Evolutionary conservation across 495 filamentous ascomycete genomes (phyloP).

Genomic region (Neurospora africana): DNA sequence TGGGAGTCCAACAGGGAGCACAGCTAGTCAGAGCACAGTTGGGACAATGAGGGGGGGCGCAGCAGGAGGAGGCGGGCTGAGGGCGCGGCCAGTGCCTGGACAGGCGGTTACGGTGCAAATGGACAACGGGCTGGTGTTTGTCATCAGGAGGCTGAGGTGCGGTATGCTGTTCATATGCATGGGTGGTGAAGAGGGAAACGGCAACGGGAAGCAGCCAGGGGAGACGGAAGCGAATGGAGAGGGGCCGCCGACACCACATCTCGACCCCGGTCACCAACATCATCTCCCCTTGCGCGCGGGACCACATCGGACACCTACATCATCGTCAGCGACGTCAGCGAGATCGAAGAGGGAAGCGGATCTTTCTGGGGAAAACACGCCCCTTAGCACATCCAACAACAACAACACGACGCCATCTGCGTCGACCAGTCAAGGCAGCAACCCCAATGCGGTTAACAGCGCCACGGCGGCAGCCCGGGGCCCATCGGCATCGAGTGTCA

Average conservation of each 20-base stretch:
- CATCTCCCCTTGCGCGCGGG: conserved; percentile 11
- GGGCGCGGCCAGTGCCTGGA: neutral
- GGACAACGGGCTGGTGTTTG: conserved; percentile 29
- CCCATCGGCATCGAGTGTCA: conserved; percentile 19
- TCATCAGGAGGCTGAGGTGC: conserved; percentile 36
- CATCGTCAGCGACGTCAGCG: conserved; percentile 11
- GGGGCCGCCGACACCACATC: neutral
- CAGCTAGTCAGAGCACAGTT: neutral
- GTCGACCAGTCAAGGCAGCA: conserved; percentile 16
- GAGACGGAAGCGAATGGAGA: neutral
- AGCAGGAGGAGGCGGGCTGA: neutral
- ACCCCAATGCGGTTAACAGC: neutral
- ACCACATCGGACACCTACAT: conserved; percentile 28
- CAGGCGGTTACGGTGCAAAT: conserved; percentile 38
- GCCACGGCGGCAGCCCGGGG: conserved; percentile 12
- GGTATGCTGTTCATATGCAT: conserved; percentile 44
- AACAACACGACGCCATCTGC: conserved; percentile 10
- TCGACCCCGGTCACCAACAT: neutral
- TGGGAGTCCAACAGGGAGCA: neutral
- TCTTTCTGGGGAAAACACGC: neutral
- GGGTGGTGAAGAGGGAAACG: conserved; percentile 22
- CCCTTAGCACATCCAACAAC: neutral
- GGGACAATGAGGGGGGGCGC: neutral
- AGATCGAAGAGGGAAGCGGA: neutral
- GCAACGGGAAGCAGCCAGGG: neutral